Evolutionary conservation across 2,329 filamentous ascomycete genomes (phyloP).

Genomic region (Cercospora beticola): DNA sequence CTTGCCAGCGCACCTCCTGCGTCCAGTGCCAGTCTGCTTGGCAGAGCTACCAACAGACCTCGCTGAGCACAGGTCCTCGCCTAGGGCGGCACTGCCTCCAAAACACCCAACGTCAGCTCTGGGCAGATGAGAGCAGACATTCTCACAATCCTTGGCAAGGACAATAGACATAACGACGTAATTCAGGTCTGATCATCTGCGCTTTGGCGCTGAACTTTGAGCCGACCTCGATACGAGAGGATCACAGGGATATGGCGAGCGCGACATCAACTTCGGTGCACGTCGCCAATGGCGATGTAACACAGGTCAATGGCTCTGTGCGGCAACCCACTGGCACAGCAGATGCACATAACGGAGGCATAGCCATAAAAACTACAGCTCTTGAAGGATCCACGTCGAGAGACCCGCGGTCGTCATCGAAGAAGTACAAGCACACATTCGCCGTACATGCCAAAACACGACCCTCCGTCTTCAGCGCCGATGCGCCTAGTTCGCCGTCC

Average conservation of each 20-base stretch:
- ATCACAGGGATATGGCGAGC: not conserved
- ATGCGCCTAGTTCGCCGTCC: conserved; percentile 71
- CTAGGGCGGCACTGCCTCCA: not conserved
- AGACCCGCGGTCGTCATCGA: conserved; percentile 32
- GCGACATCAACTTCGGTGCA: conserved; percentile 9
- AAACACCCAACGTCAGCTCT: not conserved
- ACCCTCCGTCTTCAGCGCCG: conserved; percentile 82
- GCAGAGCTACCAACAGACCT: not conserved
- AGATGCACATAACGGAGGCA: not conserved
- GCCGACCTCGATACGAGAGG: not conserved
- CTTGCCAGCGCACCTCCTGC: conserved; percentile 1
- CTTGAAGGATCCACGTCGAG: not conserved
- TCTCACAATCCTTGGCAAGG: not conserved
- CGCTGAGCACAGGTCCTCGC: not conserved
- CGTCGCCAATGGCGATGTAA: conserved; percentile 2
- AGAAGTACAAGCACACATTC: conserved; percentile 87
- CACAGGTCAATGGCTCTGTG: conserved; percentile 6
- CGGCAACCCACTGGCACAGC: not conserved
- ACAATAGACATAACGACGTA: not conserved
- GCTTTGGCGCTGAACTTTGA: not conserved
- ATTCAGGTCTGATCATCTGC: not conserved
- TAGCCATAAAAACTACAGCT: not conserved
- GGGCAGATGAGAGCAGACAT: not conserved
- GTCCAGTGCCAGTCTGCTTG: not conserved
- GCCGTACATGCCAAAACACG: conserved; percentile 73